Percentiles rank a stretch among this genome's conserved stretches.
phyloP scores from a whole-genome alignment of 2,329 filamentous ascomycete species.

The Chalaropsis thielavioides region DNA sequence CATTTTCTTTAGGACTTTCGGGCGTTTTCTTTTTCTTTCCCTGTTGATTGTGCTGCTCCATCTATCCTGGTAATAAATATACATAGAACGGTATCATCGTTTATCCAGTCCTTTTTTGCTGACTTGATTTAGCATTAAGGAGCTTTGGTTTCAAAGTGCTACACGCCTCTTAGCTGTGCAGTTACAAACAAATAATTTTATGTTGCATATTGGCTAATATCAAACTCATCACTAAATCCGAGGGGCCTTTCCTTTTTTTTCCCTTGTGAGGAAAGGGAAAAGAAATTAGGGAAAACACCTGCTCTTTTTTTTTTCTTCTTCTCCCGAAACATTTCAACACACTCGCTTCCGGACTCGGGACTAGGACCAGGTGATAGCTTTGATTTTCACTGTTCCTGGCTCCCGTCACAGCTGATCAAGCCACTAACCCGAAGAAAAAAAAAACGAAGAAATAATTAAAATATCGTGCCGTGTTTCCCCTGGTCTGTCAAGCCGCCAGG shows the following conservation, averaged over 20 bases:
- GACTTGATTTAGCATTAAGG: background rate
- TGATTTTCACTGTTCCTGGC: background rate
- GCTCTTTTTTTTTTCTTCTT: too few species aligned
- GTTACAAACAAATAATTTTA: background rate
- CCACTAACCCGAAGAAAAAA: background rate
- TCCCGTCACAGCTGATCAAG: background rate
- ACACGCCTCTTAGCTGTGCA: background rate
- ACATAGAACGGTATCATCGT: background rate
- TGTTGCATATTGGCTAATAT: background rate
- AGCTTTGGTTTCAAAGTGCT: background rate
- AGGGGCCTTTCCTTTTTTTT: background rate
- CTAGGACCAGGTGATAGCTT: background rate
- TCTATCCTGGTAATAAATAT: background rate
- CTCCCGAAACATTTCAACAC: background rate
- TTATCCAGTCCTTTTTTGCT: background rate
- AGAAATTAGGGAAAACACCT: background rate
- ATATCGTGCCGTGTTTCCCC: background rate
- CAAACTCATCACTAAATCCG: background rate
- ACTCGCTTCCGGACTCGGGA: background rate
- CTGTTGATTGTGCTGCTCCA: background rate
- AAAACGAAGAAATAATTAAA: background rate
- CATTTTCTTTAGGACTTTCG: background rate
- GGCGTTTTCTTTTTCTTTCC: background rate
- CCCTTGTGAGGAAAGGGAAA: background rate
- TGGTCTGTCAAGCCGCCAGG: background rate